These are phyloP conservation scores for Acmispon strigosus DNA, from an alignment of 306 rosid species.

Conservation along the genomic window DNA sequence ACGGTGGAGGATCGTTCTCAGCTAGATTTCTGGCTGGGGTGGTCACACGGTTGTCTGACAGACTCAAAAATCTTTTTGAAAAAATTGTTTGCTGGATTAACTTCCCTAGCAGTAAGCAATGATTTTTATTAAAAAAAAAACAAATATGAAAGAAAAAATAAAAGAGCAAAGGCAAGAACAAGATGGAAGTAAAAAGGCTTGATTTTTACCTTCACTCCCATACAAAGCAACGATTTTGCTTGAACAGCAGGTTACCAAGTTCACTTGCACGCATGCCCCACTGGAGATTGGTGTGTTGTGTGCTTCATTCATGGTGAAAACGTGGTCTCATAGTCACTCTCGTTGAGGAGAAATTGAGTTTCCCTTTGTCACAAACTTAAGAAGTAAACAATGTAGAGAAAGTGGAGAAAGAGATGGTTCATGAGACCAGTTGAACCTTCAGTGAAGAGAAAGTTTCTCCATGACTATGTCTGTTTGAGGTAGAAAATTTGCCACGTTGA, in stretches of 20 bases:
- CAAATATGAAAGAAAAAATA: too few relatives aligned
- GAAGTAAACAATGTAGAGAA: too few relatives aligned
- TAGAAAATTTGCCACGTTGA: too few relatives aligned
- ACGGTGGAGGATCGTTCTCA: neutral
- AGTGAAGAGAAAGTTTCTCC: too few relatives aligned
- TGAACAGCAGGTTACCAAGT: neutral
- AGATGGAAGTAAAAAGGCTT: too few relatives aligned
- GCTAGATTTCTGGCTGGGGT: neutral
- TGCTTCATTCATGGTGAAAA: neutral
- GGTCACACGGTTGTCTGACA: neutral
- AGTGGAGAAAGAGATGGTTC: too few relatives aligned
- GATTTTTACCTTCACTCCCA: neutral
- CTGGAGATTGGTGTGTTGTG: neutral
- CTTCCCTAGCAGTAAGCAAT: neutral
- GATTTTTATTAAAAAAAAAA: too few relatives aligned
- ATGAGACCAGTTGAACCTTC: too few relatives aligned
- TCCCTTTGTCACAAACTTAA: neutral
- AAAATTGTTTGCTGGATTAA: neutral
- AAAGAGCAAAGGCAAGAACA: too few relatives aligned
- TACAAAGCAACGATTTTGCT: neutral
- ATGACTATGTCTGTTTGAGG: too few relatives aligned
- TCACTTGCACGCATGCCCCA: neutral
- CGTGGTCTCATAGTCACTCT: neutral
- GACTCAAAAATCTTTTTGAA: too few relatives aligned
- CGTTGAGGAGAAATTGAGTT: neutral